Evolutionary conservation across 1,284 basidiomycete genomes (phyloP).

Genomic region (Vanrija sp.): DNA sequence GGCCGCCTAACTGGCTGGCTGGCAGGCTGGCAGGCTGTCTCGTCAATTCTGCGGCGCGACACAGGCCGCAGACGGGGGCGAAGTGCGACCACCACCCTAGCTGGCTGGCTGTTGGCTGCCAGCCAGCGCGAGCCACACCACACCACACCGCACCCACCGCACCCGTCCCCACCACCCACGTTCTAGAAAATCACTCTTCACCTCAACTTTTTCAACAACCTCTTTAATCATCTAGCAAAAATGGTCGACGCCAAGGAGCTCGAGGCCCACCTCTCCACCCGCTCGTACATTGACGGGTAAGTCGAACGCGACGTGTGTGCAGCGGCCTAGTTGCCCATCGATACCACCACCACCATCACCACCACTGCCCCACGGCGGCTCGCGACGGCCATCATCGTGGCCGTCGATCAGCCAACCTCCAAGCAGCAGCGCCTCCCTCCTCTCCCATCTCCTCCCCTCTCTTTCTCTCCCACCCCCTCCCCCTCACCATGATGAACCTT

Average conservation of each 20-base stretch:
- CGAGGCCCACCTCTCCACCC: slow-evolving; percentile 70
- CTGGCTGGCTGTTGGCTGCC: no score
- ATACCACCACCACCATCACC: not conserved
- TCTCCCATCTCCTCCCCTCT: not conserved
- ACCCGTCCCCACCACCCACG: not conserved
- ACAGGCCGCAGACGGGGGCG: no score
- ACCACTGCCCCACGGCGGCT: not conserved
- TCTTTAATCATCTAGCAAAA: slow-evolving; percentile 41
- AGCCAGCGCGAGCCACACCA: no score
- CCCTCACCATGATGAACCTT: slow-evolving; percentile 61
- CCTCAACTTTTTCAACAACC: slow-evolving; percentile 9
- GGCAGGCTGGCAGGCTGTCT: no score
- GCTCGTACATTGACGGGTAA: slow-evolving; percentile 44
- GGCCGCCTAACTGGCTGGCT: no score
- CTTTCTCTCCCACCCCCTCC: slow-evolving; percentile 1
- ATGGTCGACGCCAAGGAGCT: slow-evolving; percentile 75
- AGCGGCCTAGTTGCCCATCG: not conserved
- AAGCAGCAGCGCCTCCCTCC: not conserved
- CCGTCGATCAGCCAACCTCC: not conserved
- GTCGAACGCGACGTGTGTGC: slow-evolving; percentile 3
- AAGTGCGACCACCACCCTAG: no score
- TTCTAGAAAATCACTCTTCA: not conserved
- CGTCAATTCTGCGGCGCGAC: no score
- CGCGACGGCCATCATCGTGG: no score
- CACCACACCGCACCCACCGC: no score